A percentile compares a stretch with the other conserved stretches of the same genome.
Conservation (phyloP, 2,329 filamentous ascomycete species). For the Ophiostoma montium region DNA sequence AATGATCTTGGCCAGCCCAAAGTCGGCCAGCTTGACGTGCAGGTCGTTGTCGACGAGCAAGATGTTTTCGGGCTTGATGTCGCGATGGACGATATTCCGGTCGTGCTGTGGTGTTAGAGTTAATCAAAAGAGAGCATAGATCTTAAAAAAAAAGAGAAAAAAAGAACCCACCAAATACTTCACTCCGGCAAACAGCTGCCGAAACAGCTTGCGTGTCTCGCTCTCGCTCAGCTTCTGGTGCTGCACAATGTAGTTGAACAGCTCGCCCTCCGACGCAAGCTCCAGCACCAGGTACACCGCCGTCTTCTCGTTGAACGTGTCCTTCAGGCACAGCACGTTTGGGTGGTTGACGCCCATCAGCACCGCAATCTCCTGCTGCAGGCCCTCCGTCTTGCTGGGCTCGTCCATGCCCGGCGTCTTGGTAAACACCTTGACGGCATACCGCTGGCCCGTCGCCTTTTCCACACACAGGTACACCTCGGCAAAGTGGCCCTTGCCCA, state of each 20-base stretch:
- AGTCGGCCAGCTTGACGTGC: constrained; percentile 85
- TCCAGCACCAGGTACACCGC: constrained; percentile 87
- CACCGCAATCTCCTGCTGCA: constrained; percentile 93
- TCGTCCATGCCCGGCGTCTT: constrained; percentile 73
- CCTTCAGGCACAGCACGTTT: constrained; percentile 82
- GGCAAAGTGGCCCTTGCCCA: constrained; percentile 92
- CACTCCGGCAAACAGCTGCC: constrained; percentile 81
- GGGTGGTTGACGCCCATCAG: constrained; percentile 95
- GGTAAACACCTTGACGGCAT: constrained; percentile 89
- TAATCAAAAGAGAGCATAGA: not conserved
- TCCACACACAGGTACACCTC: constrained; percentile 87
- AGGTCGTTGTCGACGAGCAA: constrained; percentile 73
- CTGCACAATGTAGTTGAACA: constrained; percentile 90
- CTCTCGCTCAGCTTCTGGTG: constrained; percentile 77
- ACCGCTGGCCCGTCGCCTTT: constrained; percentile 66
- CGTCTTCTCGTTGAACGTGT: constrained; percentile 84
- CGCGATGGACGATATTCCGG: constrained; percentile 89
- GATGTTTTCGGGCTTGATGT: constrained; percentile 97
- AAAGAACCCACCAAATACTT: constrained; percentile 53
- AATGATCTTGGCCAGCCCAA: constrained; percentile 95
- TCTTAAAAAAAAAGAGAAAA: constrained; percentile 40
- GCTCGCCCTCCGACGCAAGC: constrained; percentile 78
- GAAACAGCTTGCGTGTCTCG: constrained; percentile 75
- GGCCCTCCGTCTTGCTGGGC: constrained; percentile 64
- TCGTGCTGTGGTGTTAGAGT: constrained; percentile 44